These are phyloP conservation scores for Kwoniella bestiolae DNA, from an alignment of 768 basidiomycete genomes.

Conservation along the genomic window DNA sequence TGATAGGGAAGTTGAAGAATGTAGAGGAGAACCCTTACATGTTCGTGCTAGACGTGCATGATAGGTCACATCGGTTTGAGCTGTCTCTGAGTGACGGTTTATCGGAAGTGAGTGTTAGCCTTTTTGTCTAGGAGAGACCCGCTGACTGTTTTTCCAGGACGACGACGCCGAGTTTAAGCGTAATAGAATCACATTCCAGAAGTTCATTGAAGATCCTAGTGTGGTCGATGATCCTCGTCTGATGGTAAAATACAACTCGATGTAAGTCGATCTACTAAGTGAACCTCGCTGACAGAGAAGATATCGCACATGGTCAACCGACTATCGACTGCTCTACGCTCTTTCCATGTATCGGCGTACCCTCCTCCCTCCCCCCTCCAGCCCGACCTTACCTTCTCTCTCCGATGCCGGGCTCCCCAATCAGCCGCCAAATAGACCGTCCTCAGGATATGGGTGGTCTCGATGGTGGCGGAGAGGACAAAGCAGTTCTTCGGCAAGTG, in stretches of 20 bases:
- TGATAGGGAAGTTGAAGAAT: slow-evolving; percentile 60
- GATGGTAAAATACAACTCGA: slow-evolving; percentile 74
- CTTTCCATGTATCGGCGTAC: slow-evolving; percentile 70
- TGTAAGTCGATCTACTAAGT: slow-evolving; percentile 61
- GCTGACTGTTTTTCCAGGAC: slow-evolving; percentile 61
- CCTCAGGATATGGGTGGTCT: slow-evolving; percentile 55
- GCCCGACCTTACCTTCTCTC: slow-evolving; percentile 15
- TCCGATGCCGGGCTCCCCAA: slow-evolving; percentile 22
- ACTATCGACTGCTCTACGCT: slow-evolving; percentile 74
- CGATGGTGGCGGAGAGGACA: slow-evolving; percentile 55
- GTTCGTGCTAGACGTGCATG: slow-evolving; percentile 71
- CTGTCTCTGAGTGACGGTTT: slow-evolving; percentile 66
- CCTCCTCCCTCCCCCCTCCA: slow-evolving; percentile 45
- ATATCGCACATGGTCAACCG: slow-evolving; percentile 77
- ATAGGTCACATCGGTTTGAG: slow-evolving; percentile 66
- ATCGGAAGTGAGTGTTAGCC: slow-evolving; percentile 11
- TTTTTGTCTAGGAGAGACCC: neutral
- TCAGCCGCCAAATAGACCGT: slow-evolving; percentile 10
- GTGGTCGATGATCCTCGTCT: slow-evolving; percentile 69
- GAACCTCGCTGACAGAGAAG: slow-evolving; percentile 56
- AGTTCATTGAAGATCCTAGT: slow-evolving; percentile 69
- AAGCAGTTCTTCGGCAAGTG: slow-evolving; percentile 21
- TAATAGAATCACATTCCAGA: slow-evolving; percentile 68
- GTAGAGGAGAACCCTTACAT: slow-evolving; percentile 67
- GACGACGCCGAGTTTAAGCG: slow-evolving; percentile 64